phyloP scores from a whole-genome alignment of 2,329 filamentous ascomycete species.

The Fusarium nisikadoi region DNA sequence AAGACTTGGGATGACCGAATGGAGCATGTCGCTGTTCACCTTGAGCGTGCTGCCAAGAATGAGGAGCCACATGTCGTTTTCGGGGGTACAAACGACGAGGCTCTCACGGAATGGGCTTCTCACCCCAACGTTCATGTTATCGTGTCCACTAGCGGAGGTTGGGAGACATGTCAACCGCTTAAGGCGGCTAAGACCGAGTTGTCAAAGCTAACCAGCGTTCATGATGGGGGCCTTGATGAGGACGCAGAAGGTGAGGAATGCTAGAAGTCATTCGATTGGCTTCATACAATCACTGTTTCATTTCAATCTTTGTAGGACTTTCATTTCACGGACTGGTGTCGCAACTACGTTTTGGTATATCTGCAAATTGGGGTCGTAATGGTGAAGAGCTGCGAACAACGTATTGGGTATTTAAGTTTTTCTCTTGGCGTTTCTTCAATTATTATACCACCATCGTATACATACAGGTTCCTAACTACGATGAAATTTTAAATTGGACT shows the following conservation, averaged over 20 bases:
- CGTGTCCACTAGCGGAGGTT: slow-evolving; percentile 38
- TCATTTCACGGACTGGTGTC: neutral
- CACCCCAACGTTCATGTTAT: slow-evolving; percentile 53
- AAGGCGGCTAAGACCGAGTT: slow-evolving; percentile 29
- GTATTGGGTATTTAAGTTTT: neutral
- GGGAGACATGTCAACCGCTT: slow-evolving; percentile 50
- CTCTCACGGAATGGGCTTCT: slow-evolving; percentile 55
- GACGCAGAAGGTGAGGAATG: slow-evolving; percentile 47
- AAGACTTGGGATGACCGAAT: slow-evolving; percentile 83
- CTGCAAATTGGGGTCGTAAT: neutral
- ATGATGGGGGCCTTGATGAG: slow-evolving; percentile 26
- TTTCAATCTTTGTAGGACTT: neutral
- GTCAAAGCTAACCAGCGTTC: slow-evolving; percentile 10
- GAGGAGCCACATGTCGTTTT: slow-evolving; percentile 49
- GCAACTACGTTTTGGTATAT: neutral
- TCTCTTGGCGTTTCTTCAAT: neutral
- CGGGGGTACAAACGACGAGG: slow-evolving; percentile 52
- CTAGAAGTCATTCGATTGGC: neutral
- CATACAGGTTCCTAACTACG: neutral
- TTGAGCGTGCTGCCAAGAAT: slow-evolving; percentile 62
- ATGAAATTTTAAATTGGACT: neutral
- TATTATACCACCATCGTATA: slow-evolving; percentile 21
- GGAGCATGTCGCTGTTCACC: slow-evolving; percentile 87
- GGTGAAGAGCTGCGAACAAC: neutral
- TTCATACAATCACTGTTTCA: neutral